Evolutionary conservation across 306 rosid genomes (phyloP).

Genomic region (Trifolium fragiferum): DNA sequence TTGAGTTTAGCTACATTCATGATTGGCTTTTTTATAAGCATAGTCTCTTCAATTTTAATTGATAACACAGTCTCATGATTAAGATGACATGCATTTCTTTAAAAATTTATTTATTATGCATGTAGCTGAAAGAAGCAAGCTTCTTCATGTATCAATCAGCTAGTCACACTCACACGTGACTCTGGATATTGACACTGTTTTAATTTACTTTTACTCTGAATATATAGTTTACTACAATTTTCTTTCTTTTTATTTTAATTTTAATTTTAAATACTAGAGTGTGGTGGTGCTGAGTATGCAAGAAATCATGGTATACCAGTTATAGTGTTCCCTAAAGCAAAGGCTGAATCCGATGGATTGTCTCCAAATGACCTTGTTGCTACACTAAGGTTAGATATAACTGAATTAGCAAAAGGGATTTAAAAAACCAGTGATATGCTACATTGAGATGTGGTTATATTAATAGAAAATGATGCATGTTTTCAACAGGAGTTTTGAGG

Average conservation of each 20-base stretch:
- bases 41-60: constrained; percentile 6
- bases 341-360: constrained; percentile 52
- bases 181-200: neutral
- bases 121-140: neutral
- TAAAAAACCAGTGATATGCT: constrained; percentile 15
- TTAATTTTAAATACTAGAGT: constrained; percentile 52
- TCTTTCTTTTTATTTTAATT: neutral
- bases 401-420: neutral
- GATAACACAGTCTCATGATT: neutral
- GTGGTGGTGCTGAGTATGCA: constrained; percentile 88
- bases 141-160: constrained; percentile 13
- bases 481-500: constrained; percentile 60
- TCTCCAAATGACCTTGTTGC: constrained; percentile 68
- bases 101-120: neutral
- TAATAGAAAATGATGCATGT: constrained; percentile 14
- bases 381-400: constrained; percentile 54
- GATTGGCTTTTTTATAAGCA: neutral
- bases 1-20: neutral
- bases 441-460: constrained; percentile 11
- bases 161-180: neutral
- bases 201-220: constrained; percentile 6
- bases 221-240: neutral
- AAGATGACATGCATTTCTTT: constrained; percentile 14
- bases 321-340: constrained; percentile 62
- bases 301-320: constrained; percentile 74